phyloP scores from a whole-genome alignment of 108 stramenopile species.

The Parietichytrium sp. region DNA sequence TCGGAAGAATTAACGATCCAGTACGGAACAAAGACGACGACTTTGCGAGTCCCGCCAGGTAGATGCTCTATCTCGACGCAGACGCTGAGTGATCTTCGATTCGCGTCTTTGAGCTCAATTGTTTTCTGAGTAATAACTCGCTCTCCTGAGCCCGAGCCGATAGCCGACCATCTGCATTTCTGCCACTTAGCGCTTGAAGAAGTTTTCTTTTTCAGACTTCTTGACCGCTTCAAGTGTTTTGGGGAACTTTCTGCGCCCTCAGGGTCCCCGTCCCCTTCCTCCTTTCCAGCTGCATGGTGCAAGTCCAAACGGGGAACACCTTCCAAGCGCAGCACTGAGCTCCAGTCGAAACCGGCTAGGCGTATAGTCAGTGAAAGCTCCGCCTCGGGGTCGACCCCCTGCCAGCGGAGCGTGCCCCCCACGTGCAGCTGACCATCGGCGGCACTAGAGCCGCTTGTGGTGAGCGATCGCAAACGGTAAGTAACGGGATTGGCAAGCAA shows the following conservation, averaged over 20 bases:
- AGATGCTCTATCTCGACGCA: neutral
- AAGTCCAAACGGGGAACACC: no score
- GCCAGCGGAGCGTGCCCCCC: constrained; percentile 11
- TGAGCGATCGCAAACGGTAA: neutral
- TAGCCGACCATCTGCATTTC: no score
- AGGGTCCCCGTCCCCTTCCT: no score
- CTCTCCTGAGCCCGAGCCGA: no score
- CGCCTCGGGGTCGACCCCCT: neutral
- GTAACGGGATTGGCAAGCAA: neutral
- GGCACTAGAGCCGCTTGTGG: neutral
- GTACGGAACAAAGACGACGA: constrained; percentile 23
- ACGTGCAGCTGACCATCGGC: constrained; percentile 20
- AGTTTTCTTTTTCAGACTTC: no score
- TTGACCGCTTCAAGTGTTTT: no score
- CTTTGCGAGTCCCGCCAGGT: neutral
- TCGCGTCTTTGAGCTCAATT: constrained; percentile 6
- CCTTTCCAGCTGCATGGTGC: no score
- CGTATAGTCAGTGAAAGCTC: neutral
- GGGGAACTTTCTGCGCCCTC: no score
- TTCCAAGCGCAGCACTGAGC: neutral
- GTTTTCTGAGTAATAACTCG: neutral
- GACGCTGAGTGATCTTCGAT: neutral
- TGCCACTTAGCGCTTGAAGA: no score
- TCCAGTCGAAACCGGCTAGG: constrained; percentile 22
- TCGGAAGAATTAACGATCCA: constrained; percentile 16